Base-by-base conservation (phyloP, 1,284 basidiomycete genomes). In the Phlebopus sp. region DNA sequence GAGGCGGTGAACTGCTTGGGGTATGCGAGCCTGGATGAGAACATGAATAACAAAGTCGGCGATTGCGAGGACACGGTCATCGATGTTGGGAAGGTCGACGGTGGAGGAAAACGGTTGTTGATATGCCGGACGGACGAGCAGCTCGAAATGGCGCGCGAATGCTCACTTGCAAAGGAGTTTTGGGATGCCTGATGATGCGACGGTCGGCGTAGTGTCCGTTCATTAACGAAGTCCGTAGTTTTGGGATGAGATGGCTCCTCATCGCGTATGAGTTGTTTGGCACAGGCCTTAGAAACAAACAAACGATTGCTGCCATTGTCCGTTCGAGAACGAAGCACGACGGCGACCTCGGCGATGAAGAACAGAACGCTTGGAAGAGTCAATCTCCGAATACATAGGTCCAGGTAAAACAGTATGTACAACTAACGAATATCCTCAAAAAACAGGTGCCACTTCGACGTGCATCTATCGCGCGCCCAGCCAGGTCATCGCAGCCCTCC, bases 91-190 rank as follows among this genome's bases (percentile, higher is more conserved):
- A 54, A 50, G 4, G 62, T 52, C 10, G 61, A 58, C 15, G 62
- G 59, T 17, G 62, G 58, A 2, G 52, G 54, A 21, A 72, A 64
- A 52, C 69, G 67, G 44, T 58, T 84, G 9, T 55, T 86, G 40
- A 77, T 86, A 2, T 85, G 83, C 50, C 69, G 75, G 52, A 87
- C 84, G 11, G 79, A 87, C 55, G 84, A 85, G 54, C 72, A 85
- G 75, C 62, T 80, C n/a, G 82, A 86, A 62, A 86, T 85, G 81
- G 82, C 82, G 19, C 70, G 76, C 42, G 70, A 77, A 49, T 84
- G 81, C 62, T 58, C 60, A 13, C 42, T 63, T 10, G 13, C 32
- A 1, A 44, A 42, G n/a, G 38, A 43, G 23, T 63, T 59, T 44
- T 57, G 59, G 56, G 11, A 2, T 60, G 45, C 61, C 6, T 18